Conservation (phyloP, 2,329 filamentous ascomycete genomes). For the Graphiopsis chlorocephala region DNA sequence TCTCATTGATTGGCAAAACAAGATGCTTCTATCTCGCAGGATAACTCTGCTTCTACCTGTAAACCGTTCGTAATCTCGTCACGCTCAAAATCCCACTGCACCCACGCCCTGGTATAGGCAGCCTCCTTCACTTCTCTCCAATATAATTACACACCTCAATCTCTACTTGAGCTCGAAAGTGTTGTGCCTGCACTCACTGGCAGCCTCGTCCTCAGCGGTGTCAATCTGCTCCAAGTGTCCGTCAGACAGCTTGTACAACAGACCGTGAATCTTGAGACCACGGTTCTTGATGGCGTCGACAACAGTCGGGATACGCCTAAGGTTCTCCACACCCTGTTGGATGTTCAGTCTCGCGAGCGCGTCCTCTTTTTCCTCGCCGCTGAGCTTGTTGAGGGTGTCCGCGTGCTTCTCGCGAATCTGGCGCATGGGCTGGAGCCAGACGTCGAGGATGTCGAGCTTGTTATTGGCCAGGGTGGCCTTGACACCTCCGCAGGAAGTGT, state of each 20-base stretch:
- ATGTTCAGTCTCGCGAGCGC: constrained; percentile 78
- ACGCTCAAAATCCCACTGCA: background rate
- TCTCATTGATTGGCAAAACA: background rate
- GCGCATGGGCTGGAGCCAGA: constrained; percentile 59
- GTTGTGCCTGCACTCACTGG: constrained; percentile 20
- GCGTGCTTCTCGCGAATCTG: constrained; percentile 54
- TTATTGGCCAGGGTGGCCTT: constrained; percentile 54
- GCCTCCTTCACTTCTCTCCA: background rate
- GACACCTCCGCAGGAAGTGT: constrained; percentile 60
- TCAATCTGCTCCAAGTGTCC: constrained; percentile 56
- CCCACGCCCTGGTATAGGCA: background rate
- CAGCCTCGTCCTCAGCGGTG: constrained; percentile 31
- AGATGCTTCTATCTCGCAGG: background rate
- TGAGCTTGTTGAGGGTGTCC: constrained; percentile 47
- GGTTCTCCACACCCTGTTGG: constrained; percentile 61
- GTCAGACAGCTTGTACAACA: constrained; percentile 65
- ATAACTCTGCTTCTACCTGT: background rate
- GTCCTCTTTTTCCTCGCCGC: constrained; percentile 49
- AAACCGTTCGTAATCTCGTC: constrained; percentile 7
- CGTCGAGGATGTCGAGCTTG: constrained; percentile 58
- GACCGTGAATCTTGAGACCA: constrained; percentile 72
- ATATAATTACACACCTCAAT: background rate
- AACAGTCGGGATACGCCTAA: constrained; percentile 68
- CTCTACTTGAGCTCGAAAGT: constrained; percentile 26
- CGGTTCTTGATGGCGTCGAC: constrained; percentile 68